Evolutionary conservation across 306 rosid species (phyloP).

Genomic region (Mucuna pruriens): DNA sequence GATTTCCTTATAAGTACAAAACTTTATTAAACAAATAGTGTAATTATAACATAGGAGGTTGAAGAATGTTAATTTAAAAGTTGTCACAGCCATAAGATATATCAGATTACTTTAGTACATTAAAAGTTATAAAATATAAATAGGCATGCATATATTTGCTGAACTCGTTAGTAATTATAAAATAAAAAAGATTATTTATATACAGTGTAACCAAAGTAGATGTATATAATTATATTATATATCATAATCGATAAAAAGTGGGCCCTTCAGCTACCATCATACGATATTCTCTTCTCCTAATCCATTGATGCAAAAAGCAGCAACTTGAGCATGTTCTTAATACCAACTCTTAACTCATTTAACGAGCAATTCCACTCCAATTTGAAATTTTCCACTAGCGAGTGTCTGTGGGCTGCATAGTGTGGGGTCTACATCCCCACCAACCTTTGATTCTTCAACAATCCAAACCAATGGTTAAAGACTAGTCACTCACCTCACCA

Average conservation of each 20-base stretch:
- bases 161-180: too few species aligned
- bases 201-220: too few species aligned
- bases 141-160: neutral
- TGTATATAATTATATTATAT: neutral
- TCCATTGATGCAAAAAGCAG: neutral
- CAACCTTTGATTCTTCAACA: slow-evolving; percentile 50
- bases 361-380: neutral
- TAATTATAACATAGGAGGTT: neutral
- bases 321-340: neutral
- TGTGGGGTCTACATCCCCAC: slow-evolving; percentile 40
- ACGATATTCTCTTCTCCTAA: neutral
- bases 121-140: neutral
- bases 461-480: neutral
- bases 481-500: slow-evolving; percentile 6
- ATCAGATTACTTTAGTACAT: too few species aligned
- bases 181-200: too few species aligned
- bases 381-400: neutral
- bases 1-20: too few species aligned
- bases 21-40: too few species aligned
- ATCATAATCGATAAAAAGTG: neutral
- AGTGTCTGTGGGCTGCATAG: neutral
- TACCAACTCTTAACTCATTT: neutral
- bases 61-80: neutral
- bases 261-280: neutral
- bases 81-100: neutral